Conservation (phyloP, 805 yeast genomes). For the Suhomyces tanzawaensis region DNA sequence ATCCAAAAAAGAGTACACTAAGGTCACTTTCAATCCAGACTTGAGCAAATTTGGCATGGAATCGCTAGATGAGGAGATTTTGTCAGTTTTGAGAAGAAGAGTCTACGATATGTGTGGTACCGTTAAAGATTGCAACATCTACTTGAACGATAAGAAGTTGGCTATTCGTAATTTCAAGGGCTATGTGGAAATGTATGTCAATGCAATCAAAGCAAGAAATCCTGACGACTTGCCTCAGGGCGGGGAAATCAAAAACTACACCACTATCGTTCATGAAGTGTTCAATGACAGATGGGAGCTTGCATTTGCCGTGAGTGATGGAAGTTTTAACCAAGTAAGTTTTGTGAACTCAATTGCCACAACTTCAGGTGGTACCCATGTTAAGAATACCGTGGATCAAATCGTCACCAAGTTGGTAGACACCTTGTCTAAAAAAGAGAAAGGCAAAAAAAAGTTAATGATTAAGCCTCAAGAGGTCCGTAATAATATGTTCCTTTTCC, state of each 20-base stretch:
- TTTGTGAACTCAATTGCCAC: slow-evolving; percentile 98
- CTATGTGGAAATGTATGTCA: slow-evolving; percentile 86
- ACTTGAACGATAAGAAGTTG: slow-evolving; percentile 69
- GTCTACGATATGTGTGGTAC: slow-evolving; percentile 96
- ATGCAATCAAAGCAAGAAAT: slow-evolving; percentile 60
- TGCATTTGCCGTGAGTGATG: slow-evolving; percentile 92
- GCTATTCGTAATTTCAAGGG: slow-evolving; percentile 74
- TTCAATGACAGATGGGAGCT: slow-evolving; percentile 91
- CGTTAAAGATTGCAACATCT: slow-evolving; percentile 75
- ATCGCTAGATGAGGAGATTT: slow-evolving; percentile 73
- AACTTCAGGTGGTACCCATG: slow-evolving; percentile 95
- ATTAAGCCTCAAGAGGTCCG: slow-evolving; percentile 86
- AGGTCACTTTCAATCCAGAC: slow-evolving; percentile 86
- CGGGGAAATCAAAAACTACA: slow-evolving; percentile 33
- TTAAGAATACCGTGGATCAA: slow-evolving; percentile 80
- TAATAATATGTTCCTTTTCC: slow-evolving; percentile 84
- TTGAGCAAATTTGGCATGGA: slow-evolving; percentile 81
- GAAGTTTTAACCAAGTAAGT: slow-evolving; percentile 87
- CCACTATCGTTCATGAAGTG: slow-evolving; percentile 69
- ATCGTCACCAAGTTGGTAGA: slow-evolving; percentile 75
- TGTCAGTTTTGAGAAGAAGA: slow-evolving; percentile 86
- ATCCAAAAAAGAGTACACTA: slow-evolving; percentile 74
- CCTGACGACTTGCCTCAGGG: slow-evolving; percentile 29
- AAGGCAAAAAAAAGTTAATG: slow-evolving; percentile 60
- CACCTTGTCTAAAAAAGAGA: slow-evolving; percentile 59